A percentile compares a stretch with the other conserved stretches of the same genome.
Evolutionary conservation across 2,329 filamentous ascomycete species (phyloP).

Genomic region (Hansfordia pulvinata): DNA sequence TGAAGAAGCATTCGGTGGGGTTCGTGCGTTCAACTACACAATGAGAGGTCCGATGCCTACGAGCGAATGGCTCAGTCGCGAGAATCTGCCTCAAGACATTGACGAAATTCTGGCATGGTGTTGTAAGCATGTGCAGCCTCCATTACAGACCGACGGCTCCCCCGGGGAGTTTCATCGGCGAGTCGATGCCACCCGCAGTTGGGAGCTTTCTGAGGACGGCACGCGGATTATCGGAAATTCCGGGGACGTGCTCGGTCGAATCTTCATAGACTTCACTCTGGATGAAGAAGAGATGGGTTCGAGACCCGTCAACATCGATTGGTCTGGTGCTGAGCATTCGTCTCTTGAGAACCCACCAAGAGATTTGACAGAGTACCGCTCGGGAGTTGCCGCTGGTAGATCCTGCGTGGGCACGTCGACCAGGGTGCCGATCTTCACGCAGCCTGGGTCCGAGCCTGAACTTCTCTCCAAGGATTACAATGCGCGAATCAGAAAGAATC

Average conservation of each 20-base stretch:
- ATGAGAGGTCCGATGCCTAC: constrained; percentile 5
- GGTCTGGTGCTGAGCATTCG: no score
- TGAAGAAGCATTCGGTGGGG: no score
- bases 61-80: constrained; percentile 6
- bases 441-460: no score
- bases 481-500: no score
- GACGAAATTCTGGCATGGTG: constrained; percentile 12
- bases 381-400: no score
- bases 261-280: constrained; percentile 23
- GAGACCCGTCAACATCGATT: no score
- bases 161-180: constrained; percentile 13
- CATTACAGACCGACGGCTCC: constrained; percentile 7
- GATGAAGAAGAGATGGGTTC: constrained; percentile 7
- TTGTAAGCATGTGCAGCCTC: no score
- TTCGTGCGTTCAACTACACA: constrained; percentile 4
- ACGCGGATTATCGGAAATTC: constrained; percentile 17
- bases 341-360: no score
- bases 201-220: constrained; percentile 28
- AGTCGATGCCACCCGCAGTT: constrained; percentile 24
- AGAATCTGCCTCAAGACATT: constrained; percentile 10
- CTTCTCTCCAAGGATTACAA: no score
- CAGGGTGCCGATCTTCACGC: no score
- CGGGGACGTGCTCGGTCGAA: constrained; percentile 19
- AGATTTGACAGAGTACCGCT: no score
- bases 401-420: no score